Conservation (phyloP, 805 yeast species). For the Candida germanica region DNA sequence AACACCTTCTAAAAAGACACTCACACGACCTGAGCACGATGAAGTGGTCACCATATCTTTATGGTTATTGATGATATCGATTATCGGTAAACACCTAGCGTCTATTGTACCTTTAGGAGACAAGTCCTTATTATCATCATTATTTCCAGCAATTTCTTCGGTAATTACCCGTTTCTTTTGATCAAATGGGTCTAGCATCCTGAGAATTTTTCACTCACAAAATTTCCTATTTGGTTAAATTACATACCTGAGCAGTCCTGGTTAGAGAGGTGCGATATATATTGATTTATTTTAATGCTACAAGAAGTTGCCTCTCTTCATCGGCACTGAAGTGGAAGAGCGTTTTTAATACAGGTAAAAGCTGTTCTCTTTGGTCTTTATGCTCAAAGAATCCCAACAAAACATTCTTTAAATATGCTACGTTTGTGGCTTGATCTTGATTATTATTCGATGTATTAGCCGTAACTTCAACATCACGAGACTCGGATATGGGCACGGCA, state of each 20-base stretch:
- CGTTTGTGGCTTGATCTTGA: constrained; percentile 17
- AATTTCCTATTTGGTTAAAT: too few relatives aligned
- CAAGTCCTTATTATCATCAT: constrained; percentile 50
- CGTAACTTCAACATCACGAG: background rate
- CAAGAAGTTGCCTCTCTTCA: constrained; percentile 72
- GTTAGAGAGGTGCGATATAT: background rate
- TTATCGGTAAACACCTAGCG: constrained; percentile 66
- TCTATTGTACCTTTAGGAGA: constrained; percentile 92
- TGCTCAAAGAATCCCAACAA: constrained; percentile 89
- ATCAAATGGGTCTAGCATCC: constrained; percentile 54
- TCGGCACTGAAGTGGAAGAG: constrained; percentile 62
- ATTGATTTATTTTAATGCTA: constrained; percentile 41
- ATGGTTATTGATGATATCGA: constrained; percentile 60
- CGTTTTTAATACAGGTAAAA: constrained; percentile 82
- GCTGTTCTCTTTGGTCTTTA: constrained; percentile 81
- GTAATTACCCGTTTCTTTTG: constrained; percentile 61
- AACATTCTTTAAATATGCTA: constrained; percentile 85
- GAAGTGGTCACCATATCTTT: constrained; percentile 79
- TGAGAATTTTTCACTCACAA: too few relatives aligned
- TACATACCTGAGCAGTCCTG: too few relatives aligned
- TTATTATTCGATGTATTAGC: constrained; percentile 11
- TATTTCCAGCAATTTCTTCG: constrained; percentile 46
- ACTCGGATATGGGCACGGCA: constrained; percentile 3
- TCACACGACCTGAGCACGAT: constrained; percentile 83
- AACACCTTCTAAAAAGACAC: constrained; percentile 75